Evolutionary conservation across 106 monocot genomes (phyloP).

Genomic region (Amphibolis antarctica): DNA sequence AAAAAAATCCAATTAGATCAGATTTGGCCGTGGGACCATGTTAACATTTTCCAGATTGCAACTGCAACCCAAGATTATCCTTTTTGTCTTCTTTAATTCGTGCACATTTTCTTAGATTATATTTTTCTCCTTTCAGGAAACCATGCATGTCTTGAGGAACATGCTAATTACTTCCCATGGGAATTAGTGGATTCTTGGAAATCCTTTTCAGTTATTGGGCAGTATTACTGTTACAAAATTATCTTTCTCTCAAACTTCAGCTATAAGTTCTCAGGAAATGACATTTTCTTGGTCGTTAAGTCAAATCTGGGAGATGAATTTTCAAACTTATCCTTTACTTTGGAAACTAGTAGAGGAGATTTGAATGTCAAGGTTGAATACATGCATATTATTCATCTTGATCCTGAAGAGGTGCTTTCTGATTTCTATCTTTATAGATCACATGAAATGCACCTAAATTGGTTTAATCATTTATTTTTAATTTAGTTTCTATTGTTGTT

Average conservation of each 20-base stretch:
- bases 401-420: constrained; percentile 4
- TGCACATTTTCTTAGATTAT: not conserved
- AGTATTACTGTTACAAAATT: constrained; percentile 48
- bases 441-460: not conserved
- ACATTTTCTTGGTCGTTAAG: constrained; percentile 14
- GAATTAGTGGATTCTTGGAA: constrained; percentile 49
- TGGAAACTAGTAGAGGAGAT: constrained; percentile 21
- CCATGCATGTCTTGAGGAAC: constrained; percentile 16
- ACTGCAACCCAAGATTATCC: too few relatives aligned
- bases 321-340: constrained; percentile 19
- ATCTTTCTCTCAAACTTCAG: constrained; percentile 12
- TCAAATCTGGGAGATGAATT: too few relatives aligned
- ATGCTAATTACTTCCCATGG: constrained; percentile 34
- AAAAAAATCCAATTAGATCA: too few relatives aligned
- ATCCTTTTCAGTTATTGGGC: constrained; percentile 29
- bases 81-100: too few relatives aligned
- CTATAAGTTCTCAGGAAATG: constrained; percentile 8
- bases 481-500: not conserved
- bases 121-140: constrained; percentile 6
- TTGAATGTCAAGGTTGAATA: constrained; percentile 25
- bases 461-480: not conserved
- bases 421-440: not conserved
- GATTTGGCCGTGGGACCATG: too few relatives aligned
- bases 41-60: too few relatives aligned
- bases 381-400: constrained; percentile 11